Conservation (phyloP, 2,329 filamentous ascomycete species). For the Beauveria rudraprayagi region DNA sequence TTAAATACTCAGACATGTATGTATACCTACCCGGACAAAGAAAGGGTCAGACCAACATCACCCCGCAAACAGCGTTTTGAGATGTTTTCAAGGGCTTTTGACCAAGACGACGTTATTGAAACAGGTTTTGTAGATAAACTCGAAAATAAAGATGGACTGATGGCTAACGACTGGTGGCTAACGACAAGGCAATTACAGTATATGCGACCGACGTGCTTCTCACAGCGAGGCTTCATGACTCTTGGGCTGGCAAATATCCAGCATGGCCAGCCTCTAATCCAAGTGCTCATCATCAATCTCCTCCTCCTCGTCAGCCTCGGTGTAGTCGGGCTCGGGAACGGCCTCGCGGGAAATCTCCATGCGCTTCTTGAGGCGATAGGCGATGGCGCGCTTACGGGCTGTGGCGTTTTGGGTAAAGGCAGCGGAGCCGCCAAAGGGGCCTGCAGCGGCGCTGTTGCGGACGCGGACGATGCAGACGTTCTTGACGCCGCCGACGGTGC, state of each 20-base stretch:
- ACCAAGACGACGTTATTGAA: not conserved
- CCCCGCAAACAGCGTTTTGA: too few relatives aligned
- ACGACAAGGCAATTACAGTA: not conserved
- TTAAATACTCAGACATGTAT: too few relatives aligned
- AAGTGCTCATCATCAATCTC: constrained; percentile 3
- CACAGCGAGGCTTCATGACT: not conserved
- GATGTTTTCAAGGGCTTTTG: not conserved
- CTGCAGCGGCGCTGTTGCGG: constrained; percentile 52
- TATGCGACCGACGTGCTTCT: not conserved
- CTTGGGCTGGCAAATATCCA: not conserved
- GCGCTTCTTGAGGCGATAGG: constrained; percentile 21
- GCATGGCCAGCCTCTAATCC: not conserved
- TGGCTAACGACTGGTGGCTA: not conserved
- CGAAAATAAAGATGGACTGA: not conserved
- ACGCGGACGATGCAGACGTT: constrained; percentile 60
- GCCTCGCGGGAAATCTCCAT: constrained; percentile 24
- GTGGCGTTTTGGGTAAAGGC: constrained; percentile 50
- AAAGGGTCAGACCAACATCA: too few relatives aligned
- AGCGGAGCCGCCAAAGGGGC: constrained; percentile 59
- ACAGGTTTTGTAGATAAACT: not conserved
- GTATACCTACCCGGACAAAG: too few relatives aligned
- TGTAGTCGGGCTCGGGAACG: not conserved
- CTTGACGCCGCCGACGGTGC: constrained; percentile 45
- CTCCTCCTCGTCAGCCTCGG: constrained; percentile 3
- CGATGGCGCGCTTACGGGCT: constrained; percentile 7